Percentiles rank a stretch among this genome's conserved stretches.
Evolutionary conservation across 2,329 filamentous ascomycete species (phyloP).

Genomic region (Colletotrichum abscissum): DNA sequence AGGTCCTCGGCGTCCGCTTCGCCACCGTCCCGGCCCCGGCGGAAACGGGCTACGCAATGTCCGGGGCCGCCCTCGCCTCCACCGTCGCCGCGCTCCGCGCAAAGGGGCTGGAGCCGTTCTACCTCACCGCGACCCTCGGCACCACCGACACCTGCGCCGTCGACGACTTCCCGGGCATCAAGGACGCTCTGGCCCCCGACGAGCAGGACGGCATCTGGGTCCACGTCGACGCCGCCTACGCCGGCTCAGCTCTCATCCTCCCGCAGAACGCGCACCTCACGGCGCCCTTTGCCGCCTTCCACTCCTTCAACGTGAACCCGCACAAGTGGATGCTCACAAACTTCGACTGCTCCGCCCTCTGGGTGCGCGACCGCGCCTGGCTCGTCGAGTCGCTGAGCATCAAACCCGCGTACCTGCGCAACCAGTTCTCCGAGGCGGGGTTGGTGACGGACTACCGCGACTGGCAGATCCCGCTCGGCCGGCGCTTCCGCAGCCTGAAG

Average conservation of each 20-base stretch:
- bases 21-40: conserved; percentile 73
- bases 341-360: conserved; percentile 88
- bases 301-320: conserved; percentile 95
- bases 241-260: conserved; percentile 84
- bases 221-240: conserved; percentile 94
- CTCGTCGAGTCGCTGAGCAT: conserved; percentile 85
- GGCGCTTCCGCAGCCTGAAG: conserved; percentile 89
- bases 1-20: conserved; percentile 87
- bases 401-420: conserved; percentile 83
- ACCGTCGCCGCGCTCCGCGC: conserved; percentile 74
- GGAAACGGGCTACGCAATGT: conserved; percentile 77
- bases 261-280: conserved; percentile 82
- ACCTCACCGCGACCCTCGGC: conserved; percentile 84
- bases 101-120: conserved; percentile 85
- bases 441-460: conserved; percentile 95
- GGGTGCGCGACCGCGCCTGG: conserved; percentile 78
- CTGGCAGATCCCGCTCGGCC: conserved; percentile 95
- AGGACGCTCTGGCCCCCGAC: conserved; percentile 50
- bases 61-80: conserved; percentile 68
- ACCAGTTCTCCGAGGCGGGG: conserved; percentile 82
- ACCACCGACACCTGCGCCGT: conserved; percentile 90
- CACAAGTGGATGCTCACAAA: conserved; percentile 98
- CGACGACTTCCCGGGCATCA: conserved; percentile 82
- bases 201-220: conserved; percentile 77
- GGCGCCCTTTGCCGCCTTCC: conserved; percentile 72